Evolutionary conservation across 495 filamentous ascomycete species (phyloP).

Genomic region (Xylaria intraflava): DNA sequence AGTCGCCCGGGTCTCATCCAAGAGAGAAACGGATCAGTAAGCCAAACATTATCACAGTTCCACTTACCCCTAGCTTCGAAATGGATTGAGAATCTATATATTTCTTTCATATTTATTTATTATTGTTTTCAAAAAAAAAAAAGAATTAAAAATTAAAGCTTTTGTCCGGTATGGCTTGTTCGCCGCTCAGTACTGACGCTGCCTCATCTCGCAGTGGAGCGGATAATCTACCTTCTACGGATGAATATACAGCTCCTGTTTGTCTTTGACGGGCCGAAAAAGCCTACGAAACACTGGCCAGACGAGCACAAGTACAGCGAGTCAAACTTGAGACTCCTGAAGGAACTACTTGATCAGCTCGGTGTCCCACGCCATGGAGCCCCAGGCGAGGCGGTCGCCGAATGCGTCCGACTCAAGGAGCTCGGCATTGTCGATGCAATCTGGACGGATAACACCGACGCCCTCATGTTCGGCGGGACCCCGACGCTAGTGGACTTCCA

Average conservation of each 20-base stretch:
- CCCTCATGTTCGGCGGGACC: conserved; percentile 21
- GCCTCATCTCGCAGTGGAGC: conserved; percentile 7
- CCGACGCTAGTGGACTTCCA: conserved; percentile 18
- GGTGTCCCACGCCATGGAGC: conserved; percentile 24
- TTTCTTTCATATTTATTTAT: too few relatives aligned
- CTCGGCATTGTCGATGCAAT: conserved; percentile 21
- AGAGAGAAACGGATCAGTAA: conserved; percentile 14
- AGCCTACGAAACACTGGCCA: conserved; percentile 13
- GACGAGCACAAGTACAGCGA: conserved; percentile 12
- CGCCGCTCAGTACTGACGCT: neutral
- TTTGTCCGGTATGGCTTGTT: neutral
- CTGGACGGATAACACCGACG: conserved; percentile 27
- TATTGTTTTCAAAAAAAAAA: too few relatives aligned
- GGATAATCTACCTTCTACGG: conserved; percentile 18
- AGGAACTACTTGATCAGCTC: conserved; percentile 18
- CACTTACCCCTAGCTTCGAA: neutral
- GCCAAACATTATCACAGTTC: neutral
- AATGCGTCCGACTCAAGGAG: conserved; percentile 23
- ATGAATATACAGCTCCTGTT: conserved; percentile 27
- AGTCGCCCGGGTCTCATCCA: conserved; percentile 14
- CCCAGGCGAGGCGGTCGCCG: conserved; percentile 25
- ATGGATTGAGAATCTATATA: neutral
- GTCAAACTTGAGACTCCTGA: conserved; percentile 15
- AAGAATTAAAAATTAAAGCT: too few relatives aligned
- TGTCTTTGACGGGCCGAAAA: conserved; percentile 22